Percentiles rank a stretch among this genome's conserved stretches.
These are phyloP conservation scores for Dinochytrium kinnereticum DNA, from an alignment of 371 early-diverging fungal genomes.

Conservation along the genomic window DNA sequence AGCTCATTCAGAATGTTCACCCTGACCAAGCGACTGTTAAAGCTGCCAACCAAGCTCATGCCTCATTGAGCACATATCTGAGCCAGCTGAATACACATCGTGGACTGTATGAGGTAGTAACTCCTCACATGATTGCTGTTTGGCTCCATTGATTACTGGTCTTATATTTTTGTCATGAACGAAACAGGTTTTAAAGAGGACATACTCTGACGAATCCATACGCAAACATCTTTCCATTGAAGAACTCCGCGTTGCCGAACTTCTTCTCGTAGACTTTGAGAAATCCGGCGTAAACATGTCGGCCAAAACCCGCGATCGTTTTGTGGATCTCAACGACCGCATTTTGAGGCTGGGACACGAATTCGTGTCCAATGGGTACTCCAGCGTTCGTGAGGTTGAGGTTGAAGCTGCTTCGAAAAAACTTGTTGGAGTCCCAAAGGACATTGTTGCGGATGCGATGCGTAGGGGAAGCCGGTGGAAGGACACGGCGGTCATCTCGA, in stretches of 20 bases:
- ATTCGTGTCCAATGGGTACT: slow-evolving; percentile 56
- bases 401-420: slow-evolving; percentile 33
- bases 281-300: slow-evolving; percentile 91
- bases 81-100: slow-evolving; percentile 91
- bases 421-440: slow-evolving; percentile 41
- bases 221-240: slow-evolving; percentile 61
- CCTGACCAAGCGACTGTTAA: slow-evolving; percentile 72
- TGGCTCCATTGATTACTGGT: background rate
- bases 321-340: slow-evolving; percentile 80
- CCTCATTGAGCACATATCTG: slow-evolving; percentile 80
- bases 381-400: slow-evolving; percentile 23
- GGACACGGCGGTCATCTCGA: slow-evolving; percentile 28
- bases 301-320: slow-evolving; percentile 65
- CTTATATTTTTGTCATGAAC: too few relatives aligned
- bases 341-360: slow-evolving; percentile 80
- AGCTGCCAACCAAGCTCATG: slow-evolving; percentile 81
- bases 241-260: slow-evolving; percentile 78
- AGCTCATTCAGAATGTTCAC: slow-evolving; percentile 91
- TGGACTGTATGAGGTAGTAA: slow-evolving; percentile 80
- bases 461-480: background rate
- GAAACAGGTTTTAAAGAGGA: slow-evolving; percentile 45
- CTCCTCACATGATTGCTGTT: slow-evolving; percentile 10
- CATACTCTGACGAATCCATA: slow-evolving; percentile 64
- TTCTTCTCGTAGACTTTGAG: slow-evolving; percentile 91
- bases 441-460: slow-evolving; percentile 13